These are phyloP conservation scores for Diutina siamensis DNA, from an alignment of 1,139 yeast species.

Conservation along the genomic window DNA sequence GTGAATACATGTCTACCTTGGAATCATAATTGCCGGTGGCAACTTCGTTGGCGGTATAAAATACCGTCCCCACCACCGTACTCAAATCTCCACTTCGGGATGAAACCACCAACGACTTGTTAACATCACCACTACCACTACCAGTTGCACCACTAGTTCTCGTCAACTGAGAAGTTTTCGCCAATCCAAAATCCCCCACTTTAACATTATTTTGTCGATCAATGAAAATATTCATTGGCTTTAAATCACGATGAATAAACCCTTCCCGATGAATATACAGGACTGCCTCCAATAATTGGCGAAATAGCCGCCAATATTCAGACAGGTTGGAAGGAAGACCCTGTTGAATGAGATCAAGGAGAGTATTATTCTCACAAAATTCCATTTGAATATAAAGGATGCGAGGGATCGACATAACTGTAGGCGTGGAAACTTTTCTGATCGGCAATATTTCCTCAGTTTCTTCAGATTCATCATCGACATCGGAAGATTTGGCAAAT, in stretches of 20 bases:
- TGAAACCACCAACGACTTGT: constrained; percentile 11
- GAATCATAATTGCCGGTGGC: constrained; percentile 71
- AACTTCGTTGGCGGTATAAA: constrained; percentile 89
- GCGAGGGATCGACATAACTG: constrained; percentile 10
- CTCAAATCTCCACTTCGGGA: constrained; percentile 77
- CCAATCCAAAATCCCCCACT: constrained; percentile 95
- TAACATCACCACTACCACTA: background rate
- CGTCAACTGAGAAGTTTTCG: constrained; percentile 54
- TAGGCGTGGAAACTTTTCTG: constrained; percentile 12
- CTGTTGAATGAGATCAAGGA: constrained; percentile 71
- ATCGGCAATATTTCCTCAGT: constrained; percentile 11
- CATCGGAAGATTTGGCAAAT: constrained; percentile 38
- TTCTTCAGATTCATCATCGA: constrained; percentile 14
- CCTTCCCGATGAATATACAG: constrained; percentile 90
- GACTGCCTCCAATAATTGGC: constrained; percentile 86
- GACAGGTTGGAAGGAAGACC: constrained; percentile 62
- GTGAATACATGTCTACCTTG: constrained; percentile 89
- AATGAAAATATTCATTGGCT: constrained; percentile 92
- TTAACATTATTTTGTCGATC: constrained; percentile 82
- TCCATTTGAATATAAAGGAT: constrained; percentile 87
- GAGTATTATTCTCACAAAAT: constrained; percentile 89
- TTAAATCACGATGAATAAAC: constrained; percentile 87
- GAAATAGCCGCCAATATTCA: constrained; percentile 80
- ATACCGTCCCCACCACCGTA: constrained; percentile 85
- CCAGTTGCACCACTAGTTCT: background rate